These are phyloP conservation scores for Thymus mandschuricus DNA, from an alignment of 257 asterid species.

Conservation along the genomic window DNA sequence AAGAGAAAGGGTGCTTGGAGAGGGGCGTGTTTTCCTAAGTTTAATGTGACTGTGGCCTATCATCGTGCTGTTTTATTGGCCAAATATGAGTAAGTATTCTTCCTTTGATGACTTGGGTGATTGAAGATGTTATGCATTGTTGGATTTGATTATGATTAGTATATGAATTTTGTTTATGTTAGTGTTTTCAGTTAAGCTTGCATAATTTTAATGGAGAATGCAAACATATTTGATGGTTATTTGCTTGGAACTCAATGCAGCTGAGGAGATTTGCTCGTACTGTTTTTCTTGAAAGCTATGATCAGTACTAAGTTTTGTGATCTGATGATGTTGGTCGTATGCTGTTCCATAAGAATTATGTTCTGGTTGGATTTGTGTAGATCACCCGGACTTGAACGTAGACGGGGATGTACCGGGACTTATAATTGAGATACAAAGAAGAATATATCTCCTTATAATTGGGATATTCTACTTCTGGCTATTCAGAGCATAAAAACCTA, in stretches of 20 bases:
- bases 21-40: conserved; percentile 88
- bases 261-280: neutral
- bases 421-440: neutral
- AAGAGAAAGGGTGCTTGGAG: conserved; percentile 98
- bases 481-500: neutral
- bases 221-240: neutral
- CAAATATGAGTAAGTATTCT: conserved; percentile 64
- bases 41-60: conserved; percentile 85
- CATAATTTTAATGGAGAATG: conserved; percentile 5
- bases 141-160: conserved; percentile 27
- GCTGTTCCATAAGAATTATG: neutral
- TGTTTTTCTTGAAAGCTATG: conserved; percentile 15
- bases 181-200: neutral
- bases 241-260: conserved; percentile 17
- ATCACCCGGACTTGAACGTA: neutral
- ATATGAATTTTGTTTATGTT: neutral
- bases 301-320: neutral
- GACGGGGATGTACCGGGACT: neutral
- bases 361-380: neutral
- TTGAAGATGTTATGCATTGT: conserved; percentile 17
- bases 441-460: neutral
- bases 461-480: neutral
- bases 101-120: conserved; percentile 2
- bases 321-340: neutral
- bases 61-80: conserved; percentile 97